Base-by-base conservation (phyloP, 129 eudicot species). In the Apium graveolens region DNA sequence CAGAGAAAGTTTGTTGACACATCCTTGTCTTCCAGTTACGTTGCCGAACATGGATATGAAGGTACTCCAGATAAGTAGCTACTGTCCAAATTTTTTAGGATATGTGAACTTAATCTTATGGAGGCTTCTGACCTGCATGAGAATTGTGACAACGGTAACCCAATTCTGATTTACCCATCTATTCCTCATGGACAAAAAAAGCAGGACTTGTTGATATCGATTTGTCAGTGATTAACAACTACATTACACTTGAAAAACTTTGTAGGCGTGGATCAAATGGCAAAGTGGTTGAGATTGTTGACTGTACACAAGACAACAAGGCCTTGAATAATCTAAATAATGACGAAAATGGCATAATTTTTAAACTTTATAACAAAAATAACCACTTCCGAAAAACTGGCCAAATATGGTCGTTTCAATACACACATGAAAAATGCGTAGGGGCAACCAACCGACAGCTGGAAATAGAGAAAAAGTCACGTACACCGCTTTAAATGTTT, bases 71-170 rank as follows among this genome's bases (percentile, higher is more conserved):
- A 88, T 80, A 94, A 91, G 76, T 92, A 90, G 77, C 84, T 89
- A 44, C 88, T 89, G 73, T 91, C 98, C 7, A 81, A 85, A 55
- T 91, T 97, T 45, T 93, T 84, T 78, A 93, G 86, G 90, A 89
- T 89, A 78, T 93, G 96, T 51, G 97, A 93, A 82, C 96, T 93
- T 73, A 94, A 91, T 87, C 82, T 85, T 41, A 38, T 38, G 41
- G 91, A 80, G 83, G 81, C 69, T 70, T 85, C 90, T 79, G 90
- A 88, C 44, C 86, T 73, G 48, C 76, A 80, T 66, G 97, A 90
- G 68, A 87, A 78, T 83, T 93, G 73, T 80, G 88, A 80, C n/a
- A n/a, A n/a, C 73, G 75, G 80, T 41, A 81, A 76, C 69, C 65
- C 86, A 7, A 79, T 76, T 80, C 79, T 70, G 35, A 70, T 85